Conservation (phyloP, 1,139 yeast species). For the Meyerozyma carpophila region DNA sequence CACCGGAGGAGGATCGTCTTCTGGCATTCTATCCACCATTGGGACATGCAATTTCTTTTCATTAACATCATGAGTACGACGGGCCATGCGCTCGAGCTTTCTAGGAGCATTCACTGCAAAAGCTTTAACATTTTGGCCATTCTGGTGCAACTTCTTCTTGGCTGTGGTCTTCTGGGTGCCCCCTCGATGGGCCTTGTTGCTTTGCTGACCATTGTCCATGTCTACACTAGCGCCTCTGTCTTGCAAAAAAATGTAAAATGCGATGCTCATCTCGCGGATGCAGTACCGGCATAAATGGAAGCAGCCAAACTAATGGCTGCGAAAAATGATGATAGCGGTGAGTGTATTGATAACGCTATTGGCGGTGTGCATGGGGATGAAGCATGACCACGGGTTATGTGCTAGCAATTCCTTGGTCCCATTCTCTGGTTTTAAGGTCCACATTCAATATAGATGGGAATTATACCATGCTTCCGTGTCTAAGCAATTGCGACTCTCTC, state of each 20-base stretch:
- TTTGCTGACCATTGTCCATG: conserved; percentile 32
- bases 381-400: neutral
- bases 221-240: neutral
- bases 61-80: conserved; percentile 77
- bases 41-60: conserved; percentile 93
- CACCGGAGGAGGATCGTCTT: conserved; percentile 95
- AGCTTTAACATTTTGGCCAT: conserved; percentile 91
- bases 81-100: conserved; percentile 78
- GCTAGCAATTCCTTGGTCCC: conserved; percentile 12
- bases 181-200: conserved; percentile 57
- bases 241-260: neutral
- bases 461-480: conserved; percentile 31
- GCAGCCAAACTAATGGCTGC: neutral
- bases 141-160: conserved; percentile 82
- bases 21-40: conserved; percentile 96
- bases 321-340: neutral
- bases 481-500: conserved; percentile 46
- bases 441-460: conserved; percentile 44
- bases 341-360: neutral
- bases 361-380: neutral
- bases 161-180: conserved; percentile 54
- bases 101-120: conserved; percentile 93
- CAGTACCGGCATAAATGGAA: neutral
- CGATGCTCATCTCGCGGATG: neutral
- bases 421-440: conserved; percentile 58